Percentiles rank a stretch among this genome's conserved stretches.
Evolutionary conservation across 2,329 filamentous ascomycete genomes (phyloP).

Genomic region (Aspergillus texensis): DNA sequence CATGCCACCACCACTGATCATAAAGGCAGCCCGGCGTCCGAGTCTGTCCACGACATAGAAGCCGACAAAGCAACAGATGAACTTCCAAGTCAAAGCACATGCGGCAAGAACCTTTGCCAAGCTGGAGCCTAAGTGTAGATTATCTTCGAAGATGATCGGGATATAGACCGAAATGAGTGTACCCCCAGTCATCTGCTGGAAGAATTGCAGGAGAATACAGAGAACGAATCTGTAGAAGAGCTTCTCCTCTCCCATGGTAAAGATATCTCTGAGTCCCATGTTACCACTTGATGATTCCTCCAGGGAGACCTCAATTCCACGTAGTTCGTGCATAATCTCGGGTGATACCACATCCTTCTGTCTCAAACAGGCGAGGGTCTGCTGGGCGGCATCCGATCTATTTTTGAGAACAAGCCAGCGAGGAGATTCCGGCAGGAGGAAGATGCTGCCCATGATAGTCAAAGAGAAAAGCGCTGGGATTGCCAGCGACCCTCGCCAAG

Average conservation of each 20-base stretch:
- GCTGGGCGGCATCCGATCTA: slow-evolving; percentile 26
- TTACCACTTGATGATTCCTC: slow-evolving; percentile 46
- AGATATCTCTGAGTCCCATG: slow-evolving; percentile 50
- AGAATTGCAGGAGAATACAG: slow-evolving; percentile 53
- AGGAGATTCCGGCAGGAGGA: slow-evolving; percentile 38
- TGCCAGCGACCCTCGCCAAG: slow-evolving; percentile 45
- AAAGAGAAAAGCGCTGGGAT: slow-evolving; percentile 34
- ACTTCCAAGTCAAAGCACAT: slow-evolving; percentile 22
- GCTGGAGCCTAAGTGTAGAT: slow-evolving; percentile 11
- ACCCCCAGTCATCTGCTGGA: slow-evolving; percentile 41
- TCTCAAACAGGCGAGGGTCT: slow-evolving; percentile 20
- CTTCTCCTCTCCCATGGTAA: slow-evolving; percentile 54
- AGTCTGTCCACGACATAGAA: slow-evolving; percentile 21
- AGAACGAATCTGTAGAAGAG: slow-evolving; percentile 53
- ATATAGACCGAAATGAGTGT: slow-evolving; percentile 47
- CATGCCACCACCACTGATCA: slow-evolving; percentile 23
- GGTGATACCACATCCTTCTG: slow-evolving; percentile 33
- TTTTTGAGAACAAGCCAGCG: slow-evolving; percentile 37
- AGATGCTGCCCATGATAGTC: slow-evolving; percentile 28
- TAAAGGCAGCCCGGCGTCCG: slow-evolving; percentile 22
- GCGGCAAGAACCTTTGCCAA: slow-evolving; percentile 19
- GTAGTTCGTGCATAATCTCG: slow-evolving; percentile 47
- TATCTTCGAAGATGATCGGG: slow-evolving; percentile 19
- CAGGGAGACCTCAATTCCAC: slow-evolving; percentile 50
- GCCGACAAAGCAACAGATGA: slow-evolving; percentile 17